Evolutionary conservation across 192 early-diverging fungal species (phyloP), one percentile per base, ranked within the genome.

Genomic region (Coemansia nantahalensis): DNA sequence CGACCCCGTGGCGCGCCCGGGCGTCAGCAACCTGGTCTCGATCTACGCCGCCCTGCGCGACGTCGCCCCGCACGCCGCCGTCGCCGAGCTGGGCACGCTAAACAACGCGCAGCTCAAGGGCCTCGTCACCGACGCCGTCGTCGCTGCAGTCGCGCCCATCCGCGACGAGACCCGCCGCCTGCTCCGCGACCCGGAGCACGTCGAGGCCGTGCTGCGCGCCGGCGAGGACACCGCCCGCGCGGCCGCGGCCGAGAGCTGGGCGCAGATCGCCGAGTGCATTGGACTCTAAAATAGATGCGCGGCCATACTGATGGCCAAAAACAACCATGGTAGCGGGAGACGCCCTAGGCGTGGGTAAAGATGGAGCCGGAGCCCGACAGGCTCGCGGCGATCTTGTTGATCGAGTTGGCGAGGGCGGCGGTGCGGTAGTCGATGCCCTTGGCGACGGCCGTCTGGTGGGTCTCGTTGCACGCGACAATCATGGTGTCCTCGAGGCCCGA

Each of bases 401-500:
- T 88, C 10, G 90, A 87, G 55, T 90, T 90, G 52, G 82, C 58
- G 35, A 87, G 61, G 7, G 88, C 90, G 26, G 90, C 90, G 21
- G 86, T 89, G 47, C 90, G 79, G 61, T 84, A 88, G 47, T 91
- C 90, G 36, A 84, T 79, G 37, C 80, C 74, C 66, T 84, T 75
- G 6, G 58, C 77, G 16, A 70, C 64, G 24, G 89, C 85, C 7
- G 88, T 91, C 43, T 74, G 68, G 49, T 81, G 77, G 5, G 89
- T 90, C 74, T 88, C 88, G 24, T 77, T 68, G 56, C 85, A 89
- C 11, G 89, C 89, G 50, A 75, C 77, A 40, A 88, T 84, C 88
- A 91, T 90, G n/a, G 89, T 90, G 56, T 91, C 89, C 42, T 91
- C 89, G 15, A 91, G 65, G 32, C 89, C 89, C 37, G 88, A 90